Evolutionary conservation across 2,329 filamentous ascomycete genomes (phyloP).

Genomic region (Xylaria sp.): DNA sequence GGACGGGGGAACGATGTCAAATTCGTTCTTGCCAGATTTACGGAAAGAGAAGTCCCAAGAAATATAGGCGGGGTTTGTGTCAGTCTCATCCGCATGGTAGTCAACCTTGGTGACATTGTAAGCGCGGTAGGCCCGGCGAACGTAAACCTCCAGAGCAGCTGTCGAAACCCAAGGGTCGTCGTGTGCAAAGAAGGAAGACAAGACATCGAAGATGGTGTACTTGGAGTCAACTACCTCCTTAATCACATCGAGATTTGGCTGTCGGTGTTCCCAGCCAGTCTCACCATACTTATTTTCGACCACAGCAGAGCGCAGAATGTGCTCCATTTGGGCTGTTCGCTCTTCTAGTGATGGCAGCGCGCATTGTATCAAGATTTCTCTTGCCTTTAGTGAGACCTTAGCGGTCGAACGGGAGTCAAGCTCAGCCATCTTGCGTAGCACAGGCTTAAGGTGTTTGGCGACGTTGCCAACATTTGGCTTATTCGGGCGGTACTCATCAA

Average conservation of each 20-base stretch:
- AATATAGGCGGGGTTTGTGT: slow-evolving; percentile 73
- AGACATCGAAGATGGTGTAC: slow-evolving; percentile 96
- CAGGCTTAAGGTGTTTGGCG: slow-evolving; percentile 84
- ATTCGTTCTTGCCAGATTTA: slow-evolving; percentile 92
- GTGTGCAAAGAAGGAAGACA: slow-evolving; percentile 95
- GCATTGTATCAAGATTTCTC: slow-evolving; percentile 97
- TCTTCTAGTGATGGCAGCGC: slow-evolving; percentile 96
- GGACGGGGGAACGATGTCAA: slow-evolving; percentile 82
- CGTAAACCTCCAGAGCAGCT: slow-evolving; percentile 94
- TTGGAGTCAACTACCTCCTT: slow-evolving; percentile 99
- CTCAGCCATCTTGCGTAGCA: slow-evolving; percentile 88
- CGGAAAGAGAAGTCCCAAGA: slow-evolving; percentile 97
- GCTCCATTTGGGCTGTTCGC: slow-evolving; percentile 95
- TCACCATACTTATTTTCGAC: slow-evolving; percentile 98
- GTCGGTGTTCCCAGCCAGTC: slow-evolving; percentile 94
- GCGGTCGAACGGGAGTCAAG: slow-evolving; percentile 86
- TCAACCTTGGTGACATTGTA: slow-evolving; percentile 91
- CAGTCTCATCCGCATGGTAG: slow-evolving; percentile 82
- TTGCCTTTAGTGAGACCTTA: slow-evolving; percentile 96
- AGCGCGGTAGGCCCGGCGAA: slow-evolving; percentile 95
- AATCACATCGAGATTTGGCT: slow-evolving; percentile 88
- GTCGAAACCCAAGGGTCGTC: slow-evolving; percentile 93
- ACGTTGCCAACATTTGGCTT: slow-evolving; percentile 90
- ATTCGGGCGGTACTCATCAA: slow-evolving; percentile 95
- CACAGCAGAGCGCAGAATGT: slow-evolving; percentile 94